phyloP scores from a whole-genome alignment of 331 rosid genomes.

The Quercus phellos region DNA sequence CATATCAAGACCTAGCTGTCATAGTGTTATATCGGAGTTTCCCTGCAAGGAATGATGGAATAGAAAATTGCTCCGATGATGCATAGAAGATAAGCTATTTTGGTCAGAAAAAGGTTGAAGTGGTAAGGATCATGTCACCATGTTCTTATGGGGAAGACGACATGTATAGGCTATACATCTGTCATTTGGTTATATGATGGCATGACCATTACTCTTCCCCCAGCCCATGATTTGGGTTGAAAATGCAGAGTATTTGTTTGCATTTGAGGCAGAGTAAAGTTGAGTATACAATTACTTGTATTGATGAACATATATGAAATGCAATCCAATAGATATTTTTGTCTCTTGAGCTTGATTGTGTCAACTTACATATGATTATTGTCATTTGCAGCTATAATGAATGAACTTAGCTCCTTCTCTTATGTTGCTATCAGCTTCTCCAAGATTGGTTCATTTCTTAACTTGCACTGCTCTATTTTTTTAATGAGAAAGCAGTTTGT shows the following conservation, averaged over 20 bases:
- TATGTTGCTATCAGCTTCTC: background rate
- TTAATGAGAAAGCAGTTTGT: no score
- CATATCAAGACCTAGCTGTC: background rate
- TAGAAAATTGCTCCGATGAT: background rate
- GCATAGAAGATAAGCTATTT: background rate
- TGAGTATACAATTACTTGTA: background rate
- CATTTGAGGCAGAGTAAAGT: background rate
- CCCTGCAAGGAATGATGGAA: background rate
- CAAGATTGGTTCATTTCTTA: background rate
- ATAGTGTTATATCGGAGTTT: background rate
- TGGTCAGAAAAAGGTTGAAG: background rate
- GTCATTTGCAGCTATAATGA: background rate
- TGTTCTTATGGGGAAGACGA: constrained; percentile 13
- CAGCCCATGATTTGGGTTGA: constrained; percentile 1
- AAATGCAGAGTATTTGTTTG: constrained; percentile 10
- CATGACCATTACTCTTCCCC: constrained; percentile 16
- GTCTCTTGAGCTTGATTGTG: background rate
- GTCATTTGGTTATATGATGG: constrained; percentile 23
- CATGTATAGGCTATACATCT: constrained; percentile 43
- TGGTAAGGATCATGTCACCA: constrained; percentile 12
- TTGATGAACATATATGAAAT: background rate
- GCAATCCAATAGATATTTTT: background rate
- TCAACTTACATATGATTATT: background rate
- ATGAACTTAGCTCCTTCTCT: background rate
- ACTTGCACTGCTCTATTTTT: no score